These are phyloP conservation scores for Xylaria longipes DNA, from an alignment of 495 filamentous ascomycete genomes.

Conservation along the genomic window DNA sequence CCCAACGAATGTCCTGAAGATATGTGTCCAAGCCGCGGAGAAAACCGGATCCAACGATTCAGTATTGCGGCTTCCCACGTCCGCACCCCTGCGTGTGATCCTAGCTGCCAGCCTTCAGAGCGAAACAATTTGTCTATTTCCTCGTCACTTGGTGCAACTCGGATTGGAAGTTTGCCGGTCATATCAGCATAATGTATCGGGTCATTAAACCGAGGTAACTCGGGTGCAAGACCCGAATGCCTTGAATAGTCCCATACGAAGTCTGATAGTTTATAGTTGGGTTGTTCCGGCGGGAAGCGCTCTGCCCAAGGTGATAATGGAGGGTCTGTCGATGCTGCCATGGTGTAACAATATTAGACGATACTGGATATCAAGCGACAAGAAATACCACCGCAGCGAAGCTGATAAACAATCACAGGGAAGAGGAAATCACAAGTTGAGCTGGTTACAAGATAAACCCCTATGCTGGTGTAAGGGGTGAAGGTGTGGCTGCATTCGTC, in stretches of 20 bases:
- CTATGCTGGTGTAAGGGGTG: background rate
- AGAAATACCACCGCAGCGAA: background rate
- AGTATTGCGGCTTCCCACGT: constrained; percentile 13
- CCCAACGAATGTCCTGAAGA: constrained; percentile 3
- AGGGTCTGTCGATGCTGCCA: background rate
- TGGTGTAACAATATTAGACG: background rate
- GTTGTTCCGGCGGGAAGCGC: background rate
- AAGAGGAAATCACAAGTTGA: background rate
- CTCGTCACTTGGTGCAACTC: background rate
- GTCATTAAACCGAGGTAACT: constrained; percentile 9
- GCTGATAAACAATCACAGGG: background rate
- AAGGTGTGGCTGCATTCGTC: constrained; percentile 16
- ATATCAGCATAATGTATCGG: constrained; percentile 10
- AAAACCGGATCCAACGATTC: constrained; percentile 16
- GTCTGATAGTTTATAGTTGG: background rate
- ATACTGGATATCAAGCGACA: background rate
- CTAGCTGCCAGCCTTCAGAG: background rate
- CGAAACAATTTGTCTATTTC: constrained; percentile 3
- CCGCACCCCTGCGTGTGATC: background rate
- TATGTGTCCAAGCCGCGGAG: background rate
- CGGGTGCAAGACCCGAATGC: constrained; percentile 11
- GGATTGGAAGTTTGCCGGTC: background rate
- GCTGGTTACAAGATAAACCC: background rate
- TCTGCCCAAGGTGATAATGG: constrained; percentile 14
- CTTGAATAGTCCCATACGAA: background rate